Base-by-base conservation (phyloP, 192 early-diverging fungal species). In the Coemansia sp. region DNA sequence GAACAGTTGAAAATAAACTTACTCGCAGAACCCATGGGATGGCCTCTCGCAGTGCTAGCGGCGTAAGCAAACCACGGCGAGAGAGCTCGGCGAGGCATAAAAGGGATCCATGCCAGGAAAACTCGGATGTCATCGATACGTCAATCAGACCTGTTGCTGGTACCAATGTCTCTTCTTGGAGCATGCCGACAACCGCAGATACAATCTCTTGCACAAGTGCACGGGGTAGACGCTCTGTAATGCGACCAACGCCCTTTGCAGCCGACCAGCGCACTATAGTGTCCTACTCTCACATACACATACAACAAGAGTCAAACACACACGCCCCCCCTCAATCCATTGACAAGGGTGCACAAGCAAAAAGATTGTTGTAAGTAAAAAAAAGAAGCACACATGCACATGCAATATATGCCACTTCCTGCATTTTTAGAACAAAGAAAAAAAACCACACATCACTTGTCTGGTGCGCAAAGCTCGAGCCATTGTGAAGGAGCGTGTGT, bases 251-350 rank as follows among this genome's bases (percentile, higher is more conserved):
- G 13, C 96, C 98, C 84, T 99, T 99, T 8, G 98, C 96, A 6
- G 95, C 90, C 10, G 95, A 96, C 95, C 95, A 98, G 61, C 98
- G 90, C 4, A 99, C 96, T 67, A 99, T 92, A 0, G 98, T 99
- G 57, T 86, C 85, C 80, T 83, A 83, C 53, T 69, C 16, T 19
- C 6, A n/a, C 30, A 43, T n/a, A 28, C 46, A 30, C 46, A 30
- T 40, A 26, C 38, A 69, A 23, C 37, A 80, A 37, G 19, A 60
- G 40, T n/a, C 65, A 38, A 17, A 69, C 11, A 11, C 42, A 26
- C 13, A 13, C 42, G 28, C 43, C 46, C 28, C 52, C 43, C 46
- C 28, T 43, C 39, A 21, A 62, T 47, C 28, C 50, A 23, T 49
- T 28, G n/a, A 70, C 47, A 50, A 50, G n/a, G 42, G 6, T 37